Conservation (phyloP, 2,329 filamentous ascomycete genomes). For the Fusarium stilboides region DNA sequence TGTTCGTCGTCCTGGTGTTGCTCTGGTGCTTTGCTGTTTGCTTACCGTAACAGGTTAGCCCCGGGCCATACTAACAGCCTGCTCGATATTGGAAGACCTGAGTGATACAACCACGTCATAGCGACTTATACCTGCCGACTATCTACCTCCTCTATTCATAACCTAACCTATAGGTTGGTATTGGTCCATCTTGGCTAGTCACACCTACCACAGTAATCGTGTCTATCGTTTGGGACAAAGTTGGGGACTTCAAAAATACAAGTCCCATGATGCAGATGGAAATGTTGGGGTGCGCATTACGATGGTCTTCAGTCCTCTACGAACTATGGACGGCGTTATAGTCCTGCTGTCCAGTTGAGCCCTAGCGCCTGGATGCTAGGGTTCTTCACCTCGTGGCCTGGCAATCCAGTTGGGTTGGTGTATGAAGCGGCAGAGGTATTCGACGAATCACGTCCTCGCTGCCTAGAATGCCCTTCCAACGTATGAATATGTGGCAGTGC, state of each 20-base stretch:
- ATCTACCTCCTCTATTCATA: no score
- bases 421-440: not conserved
- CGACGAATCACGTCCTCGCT: not conserved
- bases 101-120: constrained; percentile 9
- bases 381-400: not conserved
- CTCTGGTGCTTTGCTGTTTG: not conserved
- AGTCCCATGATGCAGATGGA: not conserved
- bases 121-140: not conserved
- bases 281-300: not conserved
- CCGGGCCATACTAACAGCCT: not conserved
- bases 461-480: not conserved
- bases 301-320: not conserved
- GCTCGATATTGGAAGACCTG: not conserved
- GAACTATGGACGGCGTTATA: not conserved
- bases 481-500: not conserved
- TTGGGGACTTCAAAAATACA: no score
- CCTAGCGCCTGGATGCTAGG: not conserved
- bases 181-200: no score
- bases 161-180: no score
- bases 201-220: no score
- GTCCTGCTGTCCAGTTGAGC: not conserved
- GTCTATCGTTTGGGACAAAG: no score
- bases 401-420: not conserved
- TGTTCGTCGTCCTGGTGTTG: not conserved
- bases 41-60: constrained; percentile 6